Evolutionary conservation across 2,329 filamentous ascomycete genomes (phyloP).

Genomic region (Alternaria burnsii): DNA sequence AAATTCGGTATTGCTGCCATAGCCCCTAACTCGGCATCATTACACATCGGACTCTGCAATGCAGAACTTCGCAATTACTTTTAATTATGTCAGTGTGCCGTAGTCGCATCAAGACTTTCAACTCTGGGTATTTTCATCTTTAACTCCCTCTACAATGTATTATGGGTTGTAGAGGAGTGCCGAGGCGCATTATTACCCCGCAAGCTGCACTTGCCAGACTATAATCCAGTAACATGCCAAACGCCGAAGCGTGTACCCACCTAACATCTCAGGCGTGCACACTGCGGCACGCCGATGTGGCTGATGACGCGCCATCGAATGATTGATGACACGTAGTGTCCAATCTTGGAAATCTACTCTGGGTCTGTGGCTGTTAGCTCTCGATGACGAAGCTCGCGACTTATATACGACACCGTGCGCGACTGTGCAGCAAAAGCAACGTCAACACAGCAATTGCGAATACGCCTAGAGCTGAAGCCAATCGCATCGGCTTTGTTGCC

Average conservation of each 20-base stretch:
- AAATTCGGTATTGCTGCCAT: background rate
- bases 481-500: background rate
- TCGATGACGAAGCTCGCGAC: background rate
- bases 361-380: conserved; percentile 1
- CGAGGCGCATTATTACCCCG: background rate
- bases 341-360: background rate
- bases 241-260: background rate
- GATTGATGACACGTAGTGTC: background rate
- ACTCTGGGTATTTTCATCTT: rapidly evolving
- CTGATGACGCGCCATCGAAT: background rate
- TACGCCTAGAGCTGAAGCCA: too few species aligned
- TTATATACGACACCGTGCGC: background rate
- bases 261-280: background rate
- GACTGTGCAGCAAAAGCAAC: background rate
- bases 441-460: background rate
- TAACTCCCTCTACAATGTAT: background rate
- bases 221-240: background rate
- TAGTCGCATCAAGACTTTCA: background rate
- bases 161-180: background rate
- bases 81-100: background rate
- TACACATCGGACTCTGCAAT: background rate
- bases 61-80: rapidly evolving
- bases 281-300: background rate
- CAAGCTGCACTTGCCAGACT: background rate
- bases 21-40: background rate